Conservation (phyloP, 495 filamentous ascomycete species). For the Thozetella sp. region DNA sequence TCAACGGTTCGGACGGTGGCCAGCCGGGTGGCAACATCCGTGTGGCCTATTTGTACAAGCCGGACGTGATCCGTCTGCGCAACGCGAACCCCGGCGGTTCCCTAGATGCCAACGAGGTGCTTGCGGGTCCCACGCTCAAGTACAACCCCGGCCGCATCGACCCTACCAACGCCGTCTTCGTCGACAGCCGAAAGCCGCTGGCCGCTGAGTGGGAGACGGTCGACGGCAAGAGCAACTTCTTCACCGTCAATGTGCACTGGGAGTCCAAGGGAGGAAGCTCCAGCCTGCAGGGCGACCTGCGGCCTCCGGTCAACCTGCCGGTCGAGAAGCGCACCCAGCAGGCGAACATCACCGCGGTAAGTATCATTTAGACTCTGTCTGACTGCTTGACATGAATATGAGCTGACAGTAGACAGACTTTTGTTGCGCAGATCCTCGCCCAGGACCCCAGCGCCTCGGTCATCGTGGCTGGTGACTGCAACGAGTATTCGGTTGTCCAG, state of each 20-base stretch:
- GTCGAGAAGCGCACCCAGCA: conserved; percentile 48
- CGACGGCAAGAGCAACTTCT: conserved; percentile 43
- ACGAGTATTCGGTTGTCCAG: conserved; percentile 61
- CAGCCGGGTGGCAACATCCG: conserved; percentile 68
- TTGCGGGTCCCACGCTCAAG: conserved; percentile 42
- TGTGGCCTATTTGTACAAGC: conserved; percentile 61
- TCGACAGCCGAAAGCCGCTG: conserved; percentile 56
- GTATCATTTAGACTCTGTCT: conserved; percentile 13
- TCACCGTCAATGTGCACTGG: conserved; percentile 64
- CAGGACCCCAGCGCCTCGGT: conserved; percentile 43
- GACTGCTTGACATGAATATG: not conserved
- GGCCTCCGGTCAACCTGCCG: conserved; percentile 63
- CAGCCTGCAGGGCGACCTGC: conserved; percentile 53
- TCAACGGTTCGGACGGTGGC: conserved; percentile 54
- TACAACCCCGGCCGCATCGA: conserved; percentile 64
- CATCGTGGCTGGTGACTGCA: conserved; percentile 59
- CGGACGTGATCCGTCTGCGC: conserved; percentile 46
- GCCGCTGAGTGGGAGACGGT: conserved; percentile 56
- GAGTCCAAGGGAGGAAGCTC: conserved; percentile 57
- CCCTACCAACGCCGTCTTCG: conserved; percentile 53
- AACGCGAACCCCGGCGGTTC: conserved; percentile 45
- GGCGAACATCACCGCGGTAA: conserved; percentile 46
- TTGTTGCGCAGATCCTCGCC: conserved; percentile 41
- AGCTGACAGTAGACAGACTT: conserved; percentile 19
- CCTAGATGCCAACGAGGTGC: conserved; percentile 46